phyloP scores from a whole-genome alignment of 179 eudicot genomes.

The Camellia oleifera region DNA sequence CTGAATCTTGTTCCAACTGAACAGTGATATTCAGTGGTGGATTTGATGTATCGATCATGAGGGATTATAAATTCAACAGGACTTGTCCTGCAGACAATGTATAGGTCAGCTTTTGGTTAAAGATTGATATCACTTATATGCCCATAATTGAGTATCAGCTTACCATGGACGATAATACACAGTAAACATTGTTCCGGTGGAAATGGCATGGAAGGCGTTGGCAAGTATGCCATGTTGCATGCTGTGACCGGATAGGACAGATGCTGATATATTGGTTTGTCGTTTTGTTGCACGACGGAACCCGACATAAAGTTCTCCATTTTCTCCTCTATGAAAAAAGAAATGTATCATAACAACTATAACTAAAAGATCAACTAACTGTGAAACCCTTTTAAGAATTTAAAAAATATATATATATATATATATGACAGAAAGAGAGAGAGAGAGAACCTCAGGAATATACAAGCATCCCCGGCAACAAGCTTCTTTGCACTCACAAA shows the following conservation, averaged over 20 bases:
- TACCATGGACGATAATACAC: conserved; percentile 46
- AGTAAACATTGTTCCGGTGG: conserved; percentile 40
- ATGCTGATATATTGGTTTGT: conserved; percentile 44
- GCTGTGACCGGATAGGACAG: conserved; percentile 64
- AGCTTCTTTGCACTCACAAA: conserved; percentile 66
- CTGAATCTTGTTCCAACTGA: conserved; percentile 27
- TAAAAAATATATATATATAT: neutral
- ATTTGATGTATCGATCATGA: conserved; percentile 19
- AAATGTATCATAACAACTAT: neutral
- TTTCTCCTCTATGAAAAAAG: conserved; percentile 41
- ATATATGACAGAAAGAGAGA: neutral
- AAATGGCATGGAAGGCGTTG: conserved; percentile 55
- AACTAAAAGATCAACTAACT: neutral
- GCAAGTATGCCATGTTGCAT: conserved; percentile 76
- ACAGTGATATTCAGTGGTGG: conserved; percentile 17
- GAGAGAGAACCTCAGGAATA: conserved; percentile 52
- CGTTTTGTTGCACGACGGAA: conserved; percentile 47
- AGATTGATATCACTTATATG: neutral
- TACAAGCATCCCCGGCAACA: conserved; percentile 67
- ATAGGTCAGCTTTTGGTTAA: neutral
- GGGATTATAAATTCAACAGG: conserved; percentile 21
- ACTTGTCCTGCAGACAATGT: conserved; percentile 21
- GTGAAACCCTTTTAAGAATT: neutral
- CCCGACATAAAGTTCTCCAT: conserved; percentile 54
- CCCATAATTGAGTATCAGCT: neutral